Percentiles rank a stretch among this genome's conserved stretches.
These are phyloP conservation scores for Solanum megistacrolobum DNA, from an alignment of 257 asterid species.

Conservation along the genomic window DNA sequence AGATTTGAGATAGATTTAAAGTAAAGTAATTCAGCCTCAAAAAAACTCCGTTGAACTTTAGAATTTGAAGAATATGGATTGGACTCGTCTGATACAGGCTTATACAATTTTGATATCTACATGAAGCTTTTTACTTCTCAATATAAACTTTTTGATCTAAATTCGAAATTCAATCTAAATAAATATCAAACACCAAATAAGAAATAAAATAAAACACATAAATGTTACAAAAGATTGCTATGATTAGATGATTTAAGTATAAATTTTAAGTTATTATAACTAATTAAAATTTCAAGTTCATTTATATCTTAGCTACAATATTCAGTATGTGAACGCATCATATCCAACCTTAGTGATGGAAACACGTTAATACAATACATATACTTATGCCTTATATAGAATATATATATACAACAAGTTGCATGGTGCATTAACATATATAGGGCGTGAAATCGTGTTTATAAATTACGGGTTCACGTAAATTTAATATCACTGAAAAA, in stretches of 20 bases:
- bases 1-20: not conserved
- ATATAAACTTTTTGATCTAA: too few species aligned
- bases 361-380: not conserved
- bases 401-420: not conserved
- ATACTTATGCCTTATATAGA: not conserved
- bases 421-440: not conserved
- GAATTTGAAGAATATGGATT: not conserved
- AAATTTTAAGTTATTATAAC: not conserved
- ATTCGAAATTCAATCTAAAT: not conserved
- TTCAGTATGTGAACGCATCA: not conserved
- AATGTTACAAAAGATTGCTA: not conserved
- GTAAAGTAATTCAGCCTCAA: too few species aligned
- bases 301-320: not conserved
- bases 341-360: not conserved
- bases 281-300: not conserved
- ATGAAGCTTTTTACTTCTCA: too few species aligned
- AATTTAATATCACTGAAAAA: not conserved
- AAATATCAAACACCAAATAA: not conserved
- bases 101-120: too few species aligned
- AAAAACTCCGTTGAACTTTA: not conserved
- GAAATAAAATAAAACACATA: not conserved
- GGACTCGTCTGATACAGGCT: too few species aligned
- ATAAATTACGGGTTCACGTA: not conserved
- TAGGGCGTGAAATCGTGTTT: not conserved
- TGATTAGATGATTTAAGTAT: not conserved